These are phyloP conservation scores for Agrocybe pediades DNA, from an alignment of 768 basidiomycete species.

Conservation along the genomic window DNA sequence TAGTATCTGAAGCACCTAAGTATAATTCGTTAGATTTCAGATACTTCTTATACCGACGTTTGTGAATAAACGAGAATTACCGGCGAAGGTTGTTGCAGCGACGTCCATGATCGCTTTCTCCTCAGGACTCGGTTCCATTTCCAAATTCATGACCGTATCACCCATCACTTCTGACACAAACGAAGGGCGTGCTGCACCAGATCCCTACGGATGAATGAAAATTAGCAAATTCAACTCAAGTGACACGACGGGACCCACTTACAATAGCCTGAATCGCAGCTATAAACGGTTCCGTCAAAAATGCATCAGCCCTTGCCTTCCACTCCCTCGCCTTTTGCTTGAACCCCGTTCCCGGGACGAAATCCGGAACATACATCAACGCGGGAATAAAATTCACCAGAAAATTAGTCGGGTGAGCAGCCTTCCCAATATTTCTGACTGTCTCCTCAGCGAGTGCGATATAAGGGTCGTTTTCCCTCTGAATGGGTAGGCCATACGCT, in stretches of 20 bases:
- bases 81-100: slow-evolving; percentile 3
- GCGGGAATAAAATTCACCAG: slow-evolving; percentile 30
- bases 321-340: slow-evolving; percentile 39
- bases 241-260: slow-evolving; percentile 1
- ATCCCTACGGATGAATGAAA: too few species aligned
- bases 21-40: background rate
- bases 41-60: background rate
- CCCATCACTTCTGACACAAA: background rate
- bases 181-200: too few species aligned
- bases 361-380: slow-evolving; percentile 43
- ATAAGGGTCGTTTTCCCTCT: slow-evolving; percentile 31
- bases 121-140: background rate
- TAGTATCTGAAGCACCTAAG: slow-evolving; percentile 17
- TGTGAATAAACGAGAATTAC: slow-evolving; percentile 1
- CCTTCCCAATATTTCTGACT: slow-evolving; percentile 19
- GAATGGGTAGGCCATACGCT: slow-evolving; percentile 32
- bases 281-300: slow-evolving; percentile 38
- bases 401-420: slow-evolving; percentile 27
- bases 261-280: slow-evolving; percentile 35
- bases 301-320: slow-evolving; percentile 30
- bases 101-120: slow-evolving; percentile 3
- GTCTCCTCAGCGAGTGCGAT: slow-evolving; percentile 27
- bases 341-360: slow-evolving; percentile 50
- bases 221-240: slow-evolving; percentile 7
- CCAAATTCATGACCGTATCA: background rate